phyloP scores from a whole-genome alignment of 2,329 filamentous ascomycete genomes.

The Zasmidium angulare region DNA sequence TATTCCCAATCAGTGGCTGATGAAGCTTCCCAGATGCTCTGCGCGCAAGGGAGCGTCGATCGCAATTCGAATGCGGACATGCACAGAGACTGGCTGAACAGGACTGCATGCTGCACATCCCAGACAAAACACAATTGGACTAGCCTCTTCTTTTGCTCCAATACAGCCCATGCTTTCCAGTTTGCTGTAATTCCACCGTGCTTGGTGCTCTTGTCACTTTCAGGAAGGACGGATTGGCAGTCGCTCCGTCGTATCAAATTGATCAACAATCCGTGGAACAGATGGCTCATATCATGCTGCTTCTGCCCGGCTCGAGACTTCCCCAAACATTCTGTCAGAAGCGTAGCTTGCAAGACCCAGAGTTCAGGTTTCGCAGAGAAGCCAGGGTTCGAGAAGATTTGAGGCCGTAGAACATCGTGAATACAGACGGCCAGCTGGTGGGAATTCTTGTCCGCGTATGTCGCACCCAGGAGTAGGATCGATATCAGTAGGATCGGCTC shows the following conservation, averaged over 20 bases:
- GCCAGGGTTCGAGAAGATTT: constrained; percentile 58
- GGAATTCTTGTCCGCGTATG: constrained; percentile 58
- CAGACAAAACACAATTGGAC: constrained; percentile 65
- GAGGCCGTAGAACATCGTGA: constrained; percentile 59
- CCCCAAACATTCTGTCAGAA: constrained; percentile 64
- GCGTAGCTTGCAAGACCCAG: constrained; percentile 62
- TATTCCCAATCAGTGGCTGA: constrained; percentile 51
- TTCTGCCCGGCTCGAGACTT: constrained; percentile 63
- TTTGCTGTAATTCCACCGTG: constrained; percentile 46
- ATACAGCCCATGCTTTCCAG: constrained; percentile 56
- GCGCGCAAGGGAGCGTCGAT: constrained; percentile 56
- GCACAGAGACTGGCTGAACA: constrained; percentile 66
- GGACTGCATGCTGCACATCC: constrained; percentile 64
- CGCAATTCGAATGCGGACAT: constrained; percentile 66
- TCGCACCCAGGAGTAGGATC: constrained; percentile 60
- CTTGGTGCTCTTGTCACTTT: constrained; percentile 35
- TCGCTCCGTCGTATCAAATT: constrained; percentile 56
- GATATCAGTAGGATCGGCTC: constrained; percentile 57
- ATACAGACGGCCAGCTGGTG: constrained; percentile 63
- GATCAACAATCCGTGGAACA: constrained; percentile 58
- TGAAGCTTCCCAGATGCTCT: constrained; percentile 58
- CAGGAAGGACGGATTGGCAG: constrained; percentile 48
- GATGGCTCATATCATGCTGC: constrained; percentile 63
- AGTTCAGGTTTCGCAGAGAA: constrained; percentile 61
- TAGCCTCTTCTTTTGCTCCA: constrained; percentile 60